Evolutionary conservation across 2,329 filamentous ascomycete genomes (phyloP), one percentile per base, ranked within the genome.

Genomic region (Fusarium algeriense): DNA sequence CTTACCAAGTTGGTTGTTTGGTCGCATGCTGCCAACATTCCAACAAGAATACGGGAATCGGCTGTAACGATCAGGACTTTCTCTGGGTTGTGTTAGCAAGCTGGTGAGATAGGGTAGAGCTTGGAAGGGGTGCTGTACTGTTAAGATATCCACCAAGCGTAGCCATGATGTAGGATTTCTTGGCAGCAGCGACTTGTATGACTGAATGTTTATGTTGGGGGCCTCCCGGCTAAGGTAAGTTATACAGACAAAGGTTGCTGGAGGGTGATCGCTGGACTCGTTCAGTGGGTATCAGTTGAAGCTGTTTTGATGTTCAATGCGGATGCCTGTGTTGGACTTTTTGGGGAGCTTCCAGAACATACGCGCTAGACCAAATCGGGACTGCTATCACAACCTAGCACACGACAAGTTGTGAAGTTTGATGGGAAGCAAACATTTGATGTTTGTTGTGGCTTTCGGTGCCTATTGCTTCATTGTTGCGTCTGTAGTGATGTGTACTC

Each of bases 1-100:
- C 20, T n/a, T 82, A 91, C 89, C 69, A 99, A 85, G 82, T 99
- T 99, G 73, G 96, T 98, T 77, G 92, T 90, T 82, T 97, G 91
- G 81, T 99, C 96, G 79, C 92, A 94, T 46, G 93, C 93, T 52
- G 95, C 86, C 58, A 99, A 89, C 5, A 87, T 95, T 65, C 96
- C 96, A 68, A 93, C 88, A 26, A 95, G 84, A 49, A 93, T 97
- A 76, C 95, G 91, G 55, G 95, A 96, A 82, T 98, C 96, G 75
- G 93, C 92, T 32, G 96, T 98, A 71, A 98, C 89, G 78, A 98
- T 92, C 64, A 95, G 87, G 75, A 98, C 93, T 82, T 94, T 97
- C 83, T 97, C 96, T 98, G 45, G 14, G 17, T 38, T 38, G 37
- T 53, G 45, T 73, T 54, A 73, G 56, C 48, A 53, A 40, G 28